These are phyloP conservation scores for Collariella sp. DNA, from an alignment of 495 filamentous ascomycete species.

Conservation along the genomic window DNA sequence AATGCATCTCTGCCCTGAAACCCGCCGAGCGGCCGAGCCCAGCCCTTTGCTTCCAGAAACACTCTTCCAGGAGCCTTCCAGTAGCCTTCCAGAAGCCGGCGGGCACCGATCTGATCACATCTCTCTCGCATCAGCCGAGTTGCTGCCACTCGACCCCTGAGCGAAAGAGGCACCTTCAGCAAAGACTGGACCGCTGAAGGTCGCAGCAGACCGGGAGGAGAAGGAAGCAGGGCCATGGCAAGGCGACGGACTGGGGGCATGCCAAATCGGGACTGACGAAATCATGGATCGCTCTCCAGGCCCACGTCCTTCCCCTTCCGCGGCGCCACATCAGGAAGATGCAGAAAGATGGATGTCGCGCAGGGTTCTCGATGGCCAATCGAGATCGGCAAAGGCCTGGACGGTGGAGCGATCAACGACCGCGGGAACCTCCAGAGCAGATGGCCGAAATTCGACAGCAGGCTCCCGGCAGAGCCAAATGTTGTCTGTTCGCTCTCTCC, in stretches of 20 bases:
- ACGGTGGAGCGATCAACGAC: neutral
- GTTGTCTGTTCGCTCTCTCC: no score
- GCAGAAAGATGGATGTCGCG: slow-evolving; percentile 1
- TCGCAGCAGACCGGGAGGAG: neutral
- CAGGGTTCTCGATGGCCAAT: neutral
- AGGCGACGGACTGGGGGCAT: neutral
- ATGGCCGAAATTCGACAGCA: neutral
- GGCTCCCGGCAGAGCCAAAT: neutral
- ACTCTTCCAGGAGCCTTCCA: neutral
- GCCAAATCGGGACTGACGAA: neutral
- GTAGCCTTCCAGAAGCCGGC: neutral
- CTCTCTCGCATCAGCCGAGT: neutral
- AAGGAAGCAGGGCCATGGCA: neutral
- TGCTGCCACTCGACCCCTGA: no score
- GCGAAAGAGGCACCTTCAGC: neutral
- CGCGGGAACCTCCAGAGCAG: neutral
- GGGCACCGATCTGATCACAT: neutral
- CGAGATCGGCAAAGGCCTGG: neutral
- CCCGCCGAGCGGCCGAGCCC: neutral
- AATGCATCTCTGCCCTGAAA: neutral
- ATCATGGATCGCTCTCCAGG: neutral
- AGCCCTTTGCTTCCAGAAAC: neutral
- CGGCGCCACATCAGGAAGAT: slow-evolving; percentile 8
- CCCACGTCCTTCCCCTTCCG: slow-evolving; percentile 2
- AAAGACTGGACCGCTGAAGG: neutral